These are phyloP conservation scores for Fusarium tanahbumbuense DNA, from an alignment of 2,329 filamentous ascomycete genomes.

Conservation along the genomic window DNA sequence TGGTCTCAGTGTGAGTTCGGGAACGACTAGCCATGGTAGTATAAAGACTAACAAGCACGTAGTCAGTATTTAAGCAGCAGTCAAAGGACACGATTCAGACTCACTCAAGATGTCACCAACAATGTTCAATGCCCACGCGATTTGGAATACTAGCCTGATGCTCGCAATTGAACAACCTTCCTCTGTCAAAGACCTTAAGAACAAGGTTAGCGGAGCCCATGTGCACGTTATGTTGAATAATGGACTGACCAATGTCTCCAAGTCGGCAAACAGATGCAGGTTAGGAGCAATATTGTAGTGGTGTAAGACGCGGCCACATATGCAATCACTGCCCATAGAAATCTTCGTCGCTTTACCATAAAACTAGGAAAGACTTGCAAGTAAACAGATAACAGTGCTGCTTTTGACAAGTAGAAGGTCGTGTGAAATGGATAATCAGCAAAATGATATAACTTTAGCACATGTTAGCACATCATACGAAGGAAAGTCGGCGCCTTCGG, in stretches of 20 bases:
- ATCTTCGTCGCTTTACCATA: slow-evolving; percentile 21
- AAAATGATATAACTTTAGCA: background rate
- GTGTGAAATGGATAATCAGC: background rate
- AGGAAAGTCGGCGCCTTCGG: rapidly evolving
- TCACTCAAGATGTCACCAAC: slow-evolving; percentile 20
- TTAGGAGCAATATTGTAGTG: background rate
- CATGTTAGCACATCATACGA: rapidly evolving
- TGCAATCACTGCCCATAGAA: slow-evolving; percentile 19
- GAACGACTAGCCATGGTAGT: slow-evolving; percentile 29
- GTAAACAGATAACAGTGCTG: slow-evolving; percentile 18
- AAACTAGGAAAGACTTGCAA: slow-evolving; percentile 20
- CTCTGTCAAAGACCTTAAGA: background rate
- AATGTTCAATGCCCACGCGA: slow-evolving; percentile 18
- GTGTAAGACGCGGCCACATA: slow-evolving; percentile 1
- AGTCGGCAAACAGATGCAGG: slow-evolving; percentile 2
- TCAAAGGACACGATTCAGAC: rapidly evolving
- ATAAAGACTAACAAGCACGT: background rate
- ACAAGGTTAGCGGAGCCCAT: background rate
- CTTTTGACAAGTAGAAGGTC: slow-evolving; percentile 19
- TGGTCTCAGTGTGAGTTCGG: slow-evolving; percentile 6
- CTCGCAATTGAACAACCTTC: background rate
- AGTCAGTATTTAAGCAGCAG: rapidly evolving
- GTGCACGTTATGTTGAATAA: rapidly evolving
- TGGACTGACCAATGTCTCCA: slow-evolving; percentile 15
- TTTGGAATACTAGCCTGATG: background rate